These are phyloP conservation scores for Hypoxylon perforatum DNA, from an alignment of 495 filamentous ascomycete species.

Conservation along the genomic window DNA sequence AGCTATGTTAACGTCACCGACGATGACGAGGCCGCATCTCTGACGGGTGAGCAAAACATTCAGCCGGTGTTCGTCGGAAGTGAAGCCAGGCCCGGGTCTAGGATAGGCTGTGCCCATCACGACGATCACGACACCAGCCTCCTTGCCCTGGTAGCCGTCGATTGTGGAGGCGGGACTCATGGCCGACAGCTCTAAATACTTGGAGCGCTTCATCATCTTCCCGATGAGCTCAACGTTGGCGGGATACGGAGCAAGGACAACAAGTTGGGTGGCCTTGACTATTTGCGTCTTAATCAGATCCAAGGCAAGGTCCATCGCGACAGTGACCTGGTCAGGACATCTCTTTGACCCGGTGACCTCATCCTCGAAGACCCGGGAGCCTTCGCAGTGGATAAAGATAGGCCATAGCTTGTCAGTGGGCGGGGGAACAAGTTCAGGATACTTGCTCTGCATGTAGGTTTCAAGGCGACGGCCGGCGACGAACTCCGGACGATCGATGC, in stretches of 20 bases:
- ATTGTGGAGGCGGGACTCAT: slow-evolving; percentile 9
- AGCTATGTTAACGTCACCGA: slow-evolving; percentile 20
- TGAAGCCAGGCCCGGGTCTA: slow-evolving; percentile 25
- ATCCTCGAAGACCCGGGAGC: neutral
- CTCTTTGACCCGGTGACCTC: slow-evolving; percentile 4
- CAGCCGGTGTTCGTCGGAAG: slow-evolving; percentile 13
- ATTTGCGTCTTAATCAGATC: slow-evolving; percentile 12
- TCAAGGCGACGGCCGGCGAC: neutral
- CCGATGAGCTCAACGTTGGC: slow-evolving; percentile 17
- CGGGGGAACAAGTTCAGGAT: neutral
- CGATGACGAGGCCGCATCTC: slow-evolving; percentile 18
- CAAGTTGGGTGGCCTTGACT: neutral
- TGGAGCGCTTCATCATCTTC: neutral
- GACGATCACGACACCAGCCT: slow-evolving; percentile 20
- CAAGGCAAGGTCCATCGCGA: slow-evolving; percentile 13
- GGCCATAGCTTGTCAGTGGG: neutral
- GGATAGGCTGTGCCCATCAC: slow-evolving; percentile 21
- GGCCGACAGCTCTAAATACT: neutral
- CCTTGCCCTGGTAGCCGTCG: slow-evolving; percentile 24
- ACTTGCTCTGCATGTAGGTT: neutral
- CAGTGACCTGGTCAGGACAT: slow-evolving; percentile 11
- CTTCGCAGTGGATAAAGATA: slow-evolving; percentile 21
- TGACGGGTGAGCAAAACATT: slow-evolving; percentile 28
- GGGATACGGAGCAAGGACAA: slow-evolving; percentile 18
- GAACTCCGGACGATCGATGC: neutral